phyloP scores from a whole-genome alignment of 2,329 filamentous ascomycete species.

The Apiospora marii region DNA sequence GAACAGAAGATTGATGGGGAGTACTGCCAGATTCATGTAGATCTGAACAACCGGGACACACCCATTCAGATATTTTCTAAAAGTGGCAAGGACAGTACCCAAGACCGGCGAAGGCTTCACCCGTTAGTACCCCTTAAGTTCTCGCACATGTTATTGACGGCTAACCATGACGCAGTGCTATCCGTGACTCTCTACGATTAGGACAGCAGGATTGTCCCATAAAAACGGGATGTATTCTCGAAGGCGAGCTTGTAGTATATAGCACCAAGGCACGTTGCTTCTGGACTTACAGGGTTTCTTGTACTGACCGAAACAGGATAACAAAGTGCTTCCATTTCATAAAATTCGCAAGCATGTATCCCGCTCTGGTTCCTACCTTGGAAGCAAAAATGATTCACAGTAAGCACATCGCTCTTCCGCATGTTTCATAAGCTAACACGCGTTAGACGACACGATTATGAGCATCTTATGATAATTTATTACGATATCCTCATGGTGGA shows the following conservation, averaged over 20 bases:
- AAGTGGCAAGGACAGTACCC: slow-evolving; percentile 87
- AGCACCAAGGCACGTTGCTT: slow-evolving; percentile 61
- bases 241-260: slow-evolving; percentile 85
- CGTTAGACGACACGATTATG: slow-evolving; percentile 55
- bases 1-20: slow-evolving; percentile 89
- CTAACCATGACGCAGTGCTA: slow-evolving; percentile 49
- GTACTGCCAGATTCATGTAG: slow-evolving; percentile 88
- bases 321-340: slow-evolving; percentile 77
- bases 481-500: slow-evolving; percentile 66
- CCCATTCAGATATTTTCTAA: slow-evolving; percentile 88
- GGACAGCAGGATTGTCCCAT: slow-evolving; percentile 66
- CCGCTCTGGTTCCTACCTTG: slow-evolving; percentile 74
- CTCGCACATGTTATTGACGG: neutral
- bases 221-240: slow-evolving; percentile 74
- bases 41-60: slow-evolving; percentile 60
- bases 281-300: slow-evolving; percentile 27
- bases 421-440: neutral
- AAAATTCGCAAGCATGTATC: slow-evolving; percentile 83
- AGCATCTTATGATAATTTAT: slow-evolving; percentile 70
- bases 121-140: slow-evolving; percentile 44
- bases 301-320: slow-evolving; percentile 48
- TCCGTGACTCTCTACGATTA: slow-evolving; percentile 71
- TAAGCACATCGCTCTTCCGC: slow-evolving; percentile 46
- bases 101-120: slow-evolving; percentile 70
- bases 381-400: slow-evolving; percentile 73